Percentiles rank a stretch among this genome's conserved stretches.
Evolutionary conservation across 805 yeast species (phyloP).

Genomic region (Starmerella apis): DNA sequence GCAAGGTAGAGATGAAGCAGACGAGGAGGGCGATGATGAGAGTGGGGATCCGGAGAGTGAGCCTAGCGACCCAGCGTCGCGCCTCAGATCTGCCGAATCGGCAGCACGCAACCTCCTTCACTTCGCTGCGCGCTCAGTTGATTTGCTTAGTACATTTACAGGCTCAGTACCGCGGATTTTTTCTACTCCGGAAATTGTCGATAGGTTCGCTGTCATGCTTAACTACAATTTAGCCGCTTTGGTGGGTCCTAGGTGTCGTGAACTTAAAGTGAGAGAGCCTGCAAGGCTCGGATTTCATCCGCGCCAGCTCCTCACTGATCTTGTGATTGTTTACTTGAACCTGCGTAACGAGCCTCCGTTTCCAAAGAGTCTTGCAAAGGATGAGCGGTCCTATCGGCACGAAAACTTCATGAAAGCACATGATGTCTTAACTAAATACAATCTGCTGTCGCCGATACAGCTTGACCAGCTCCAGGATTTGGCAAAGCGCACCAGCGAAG

Average conservation of each 20-base stretch:
- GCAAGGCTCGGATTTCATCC: conserved; percentile 79
- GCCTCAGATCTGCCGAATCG: conserved; percentile 53
- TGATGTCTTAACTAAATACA: conserved; percentile 47
- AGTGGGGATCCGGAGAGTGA: conserved; percentile 27
- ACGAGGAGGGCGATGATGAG: conserved; percentile 27
- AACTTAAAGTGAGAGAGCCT: conserved; percentile 74
- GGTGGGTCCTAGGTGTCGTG: conserved; percentile 91
- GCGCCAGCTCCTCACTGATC: conserved; percentile 51
- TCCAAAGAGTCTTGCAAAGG: conserved; percentile 72
- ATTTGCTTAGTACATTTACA: conserved; percentile 69
- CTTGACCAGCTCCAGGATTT: conserved; percentile 49
- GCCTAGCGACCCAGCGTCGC: conserved; percentile 28
- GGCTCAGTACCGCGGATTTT: conserved; percentile 79
- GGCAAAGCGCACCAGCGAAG: conserved; percentile 41
- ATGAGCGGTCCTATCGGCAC: conserved; percentile 75
- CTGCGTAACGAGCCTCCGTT: conserved; percentile 56
- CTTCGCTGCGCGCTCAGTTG: conserved; percentile 71
- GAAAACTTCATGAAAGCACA: conserved; percentile 61
- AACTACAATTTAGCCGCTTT: conserved; percentile 83
- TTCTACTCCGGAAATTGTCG: conserved; percentile 79
- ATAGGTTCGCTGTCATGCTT: conserved; percentile 89
- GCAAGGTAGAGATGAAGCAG: not conserved
- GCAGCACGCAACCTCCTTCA: conserved; percentile 76
- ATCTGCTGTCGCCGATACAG: conserved; percentile 46
- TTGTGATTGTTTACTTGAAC: conserved; percentile 68